These are phyloP conservation scores for Hypoxylon sp. DNA, from an alignment of 2,329 filamentous ascomycete species.

Conservation along the genomic window DNA sequence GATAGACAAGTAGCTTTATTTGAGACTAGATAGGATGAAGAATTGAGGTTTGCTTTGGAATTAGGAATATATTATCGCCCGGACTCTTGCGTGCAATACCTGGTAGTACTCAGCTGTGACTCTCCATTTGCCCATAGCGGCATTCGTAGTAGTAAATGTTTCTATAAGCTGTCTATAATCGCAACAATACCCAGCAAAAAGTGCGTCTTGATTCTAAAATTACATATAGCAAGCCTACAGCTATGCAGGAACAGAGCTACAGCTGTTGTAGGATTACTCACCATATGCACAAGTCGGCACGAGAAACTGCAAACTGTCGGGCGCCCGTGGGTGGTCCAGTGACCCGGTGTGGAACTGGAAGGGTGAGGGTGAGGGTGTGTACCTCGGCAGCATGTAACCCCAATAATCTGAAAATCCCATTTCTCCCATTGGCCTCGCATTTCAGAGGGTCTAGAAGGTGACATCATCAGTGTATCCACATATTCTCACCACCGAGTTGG, in stretches of 20 bases:
- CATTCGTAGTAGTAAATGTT: neutral
- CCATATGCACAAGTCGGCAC: constrained; percentile 22
- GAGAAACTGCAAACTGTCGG: neutral
- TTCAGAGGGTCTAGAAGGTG: constrained; percentile 11
- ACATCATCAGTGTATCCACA: constrained; percentile 32
- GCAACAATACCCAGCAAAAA: neutral
- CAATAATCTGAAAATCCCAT: constrained; percentile 13
- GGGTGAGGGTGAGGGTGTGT: too few relatives aligned
- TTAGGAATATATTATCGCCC: neutral
- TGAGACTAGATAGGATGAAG: too few relatives aligned
- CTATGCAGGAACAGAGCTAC: neutral
- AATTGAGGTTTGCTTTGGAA: too few relatives aligned
- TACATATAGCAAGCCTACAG: neutral
- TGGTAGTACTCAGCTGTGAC: neutral
- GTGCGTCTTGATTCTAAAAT: neutral
- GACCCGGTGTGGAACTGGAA: constrained; percentile 10
- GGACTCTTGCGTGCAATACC: neutral
- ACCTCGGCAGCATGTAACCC: constrained; percentile 31
- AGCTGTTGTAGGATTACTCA: neutral
- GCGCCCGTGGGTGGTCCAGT: constrained; percentile 5
- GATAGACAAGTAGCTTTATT: too few relatives aligned
- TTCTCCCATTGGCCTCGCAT: constrained; percentile 22
- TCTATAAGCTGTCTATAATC: neutral
- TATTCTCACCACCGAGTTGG: constrained; percentile 31
- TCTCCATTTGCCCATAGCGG: neutral